These are phyloP conservation scores for Neoscytalidium dimidiatum DNA, from an alignment of 2,329 filamentous ascomycete genomes.

Conservation along the genomic window DNA sequence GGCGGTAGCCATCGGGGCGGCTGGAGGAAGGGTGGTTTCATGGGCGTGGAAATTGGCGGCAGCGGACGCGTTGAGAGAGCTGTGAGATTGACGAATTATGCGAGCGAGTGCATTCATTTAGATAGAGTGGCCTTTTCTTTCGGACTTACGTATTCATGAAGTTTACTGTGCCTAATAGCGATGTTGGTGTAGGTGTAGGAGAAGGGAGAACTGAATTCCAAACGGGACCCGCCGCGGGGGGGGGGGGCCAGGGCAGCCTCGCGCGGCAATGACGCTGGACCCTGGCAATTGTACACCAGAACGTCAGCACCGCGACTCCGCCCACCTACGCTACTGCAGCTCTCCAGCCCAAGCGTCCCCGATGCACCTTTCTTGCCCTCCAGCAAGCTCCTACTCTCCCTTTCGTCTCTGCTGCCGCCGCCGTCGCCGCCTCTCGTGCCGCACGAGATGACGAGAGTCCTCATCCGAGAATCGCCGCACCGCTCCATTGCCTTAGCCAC, in stretches of 20 bases:
- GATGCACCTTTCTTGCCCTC: neutral
- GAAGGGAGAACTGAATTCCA: too few species aligned
- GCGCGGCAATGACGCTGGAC: too few species aligned
- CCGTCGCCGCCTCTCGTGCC: constrained; percentile 4
- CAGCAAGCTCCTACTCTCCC: neutral
- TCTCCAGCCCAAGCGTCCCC: neutral
- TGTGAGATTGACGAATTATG: neutral
- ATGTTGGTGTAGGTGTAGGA: neutral
- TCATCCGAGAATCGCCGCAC: constrained; percentile 78
- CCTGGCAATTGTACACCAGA: neutral
- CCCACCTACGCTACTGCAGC: neutral
- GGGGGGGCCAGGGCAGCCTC: too few species aligned
- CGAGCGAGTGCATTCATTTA: neutral
- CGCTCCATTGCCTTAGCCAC: constrained; percentile 87
- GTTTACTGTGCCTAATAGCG: neutral
- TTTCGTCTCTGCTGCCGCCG: neutral
- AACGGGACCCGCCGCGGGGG: too few species aligned
- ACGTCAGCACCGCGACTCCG: neutral
- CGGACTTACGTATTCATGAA: neutral
- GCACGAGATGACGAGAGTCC: constrained; percentile 62
- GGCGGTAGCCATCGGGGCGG: constrained; percentile 25
- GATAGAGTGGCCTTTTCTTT: neutral
- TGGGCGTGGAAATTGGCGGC: neutral
- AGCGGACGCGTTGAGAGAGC: neutral
- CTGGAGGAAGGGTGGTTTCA: constrained; percentile 3